Percentiles rank a stretch among this genome's conserved stretches.
These are phyloP conservation scores for Wickerhamiella lipophila DNA, from an alignment of 805 yeast genomes.

Conservation along the genomic window DNA sequence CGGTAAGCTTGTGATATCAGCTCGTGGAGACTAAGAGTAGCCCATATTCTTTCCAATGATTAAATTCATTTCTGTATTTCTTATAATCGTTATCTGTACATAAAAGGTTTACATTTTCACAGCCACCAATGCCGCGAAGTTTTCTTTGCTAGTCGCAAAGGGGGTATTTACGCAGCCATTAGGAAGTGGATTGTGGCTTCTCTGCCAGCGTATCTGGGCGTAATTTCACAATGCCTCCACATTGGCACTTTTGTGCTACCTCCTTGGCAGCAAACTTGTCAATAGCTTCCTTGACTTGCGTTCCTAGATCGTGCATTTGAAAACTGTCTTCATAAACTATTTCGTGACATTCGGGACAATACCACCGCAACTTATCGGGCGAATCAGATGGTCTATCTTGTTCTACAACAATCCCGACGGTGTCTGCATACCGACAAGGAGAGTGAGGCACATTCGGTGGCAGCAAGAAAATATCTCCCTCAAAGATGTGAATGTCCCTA, in stretches of 20 bases:
- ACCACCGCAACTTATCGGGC: conserved; percentile 75
- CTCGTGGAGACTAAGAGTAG: too few species aligned
- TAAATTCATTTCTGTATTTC: too few species aligned
- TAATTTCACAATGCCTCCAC: conserved; percentile 41
- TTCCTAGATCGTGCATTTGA: conserved; percentile 70
- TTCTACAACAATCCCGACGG: conserved; percentile 83
- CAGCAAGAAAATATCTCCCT: conserved; percentile 78
- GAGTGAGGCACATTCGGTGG: conserved; percentile 82
- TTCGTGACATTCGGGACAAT: conserved; percentile 56
- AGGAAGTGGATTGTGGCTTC: conserved; percentile 16
- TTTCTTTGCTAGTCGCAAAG: too few species aligned
- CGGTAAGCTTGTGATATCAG: too few species aligned
- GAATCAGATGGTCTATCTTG: conserved; percentile 72
- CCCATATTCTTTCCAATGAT: too few species aligned
- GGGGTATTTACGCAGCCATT: too few species aligned
- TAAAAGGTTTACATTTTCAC: too few species aligned
- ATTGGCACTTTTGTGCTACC: conserved; percentile 58
- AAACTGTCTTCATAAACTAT: conserved; percentile 58
- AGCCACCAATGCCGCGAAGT: too few species aligned
- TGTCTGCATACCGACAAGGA: conserved; percentile 74
- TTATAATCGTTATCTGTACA: too few species aligned
- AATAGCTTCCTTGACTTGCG: conserved; percentile 80
- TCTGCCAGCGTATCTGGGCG: conserved; percentile 18
- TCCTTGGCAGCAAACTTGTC: conserved; percentile 50
- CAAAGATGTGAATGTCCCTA: conserved; percentile 58